Evolutionary conservation across 805 yeast genomes (phyloP), one percentile per base, ranked within the genome.

Genomic region (Blastobotrys muscicola): DNA sequence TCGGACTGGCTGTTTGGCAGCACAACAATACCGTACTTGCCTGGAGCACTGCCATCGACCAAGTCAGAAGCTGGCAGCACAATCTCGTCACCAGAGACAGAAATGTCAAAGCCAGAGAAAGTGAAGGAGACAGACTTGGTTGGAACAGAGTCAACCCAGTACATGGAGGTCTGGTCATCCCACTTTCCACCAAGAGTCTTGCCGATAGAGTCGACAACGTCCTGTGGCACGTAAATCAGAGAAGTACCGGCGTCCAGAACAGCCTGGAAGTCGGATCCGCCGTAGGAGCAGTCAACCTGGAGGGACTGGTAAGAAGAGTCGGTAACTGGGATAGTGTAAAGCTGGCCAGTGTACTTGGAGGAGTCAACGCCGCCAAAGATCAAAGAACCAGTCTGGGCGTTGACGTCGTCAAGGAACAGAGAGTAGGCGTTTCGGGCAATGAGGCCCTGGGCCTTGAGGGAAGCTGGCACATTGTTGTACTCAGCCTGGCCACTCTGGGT

Each of bases 391-490:
- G 45, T 36, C 2, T 47, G 35, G 11, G 67, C 49, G 12, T 50
- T 48, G 3, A 49, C 43, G 9, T 55, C 50, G 43, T 63, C 59
- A 48, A 70, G 56, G 56, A 62, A 72, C 35, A 72, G 59, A 29
- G 75, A 70, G 61, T 67, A 72, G 15, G 69, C 66, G 31, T 53
- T 53, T 37, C 62, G 59, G 43, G 57, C 48, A 47, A 70, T 68
- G 29, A 53, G 36, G 3, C 75, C 75, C 15, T 56, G 57, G 16
- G 58, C 50, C 38, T 68, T 75, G 64, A 82, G 58, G 42, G 71
- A 70, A 36, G 65, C 48, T 0, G 89, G 90, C 42, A 82, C 61
- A 56, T 82, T 82, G 38, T 70, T 66, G 58, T 82, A 82, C 38
- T 40, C 20, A 12, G 26, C 6, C 9, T 20, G 12, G 13, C 38